A percentile compares a stretch with the other conserved stretches of the same genome.
phyloP scores from a whole-genome alignment of 306 rosid genomes.

The Myrica gale region DNA sequence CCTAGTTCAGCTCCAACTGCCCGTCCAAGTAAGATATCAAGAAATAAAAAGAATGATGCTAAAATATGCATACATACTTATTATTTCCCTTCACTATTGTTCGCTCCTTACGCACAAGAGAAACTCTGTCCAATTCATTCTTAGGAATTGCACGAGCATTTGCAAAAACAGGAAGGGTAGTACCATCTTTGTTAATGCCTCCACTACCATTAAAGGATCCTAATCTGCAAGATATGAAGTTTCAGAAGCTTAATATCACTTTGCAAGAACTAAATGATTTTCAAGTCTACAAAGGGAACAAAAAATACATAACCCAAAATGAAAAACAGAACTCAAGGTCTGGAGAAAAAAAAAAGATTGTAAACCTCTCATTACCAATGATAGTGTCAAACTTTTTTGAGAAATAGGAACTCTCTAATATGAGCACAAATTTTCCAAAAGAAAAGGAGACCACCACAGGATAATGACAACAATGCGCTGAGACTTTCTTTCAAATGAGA shows the following conservation, averaged over 20 bases:
- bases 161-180: slow-evolving; percentile 47
- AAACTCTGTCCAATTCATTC: slow-evolving; percentile 58
- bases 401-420: neutral
- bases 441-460: neutral
- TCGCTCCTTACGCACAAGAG: slow-evolving; percentile 52
- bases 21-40: slow-evolving; percentile 19
- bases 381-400: neutral
- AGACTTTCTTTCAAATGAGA: neutral
- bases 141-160: slow-evolving; percentile 44
- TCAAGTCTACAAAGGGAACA: neutral
- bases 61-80: slow-evolving; percentile 45
- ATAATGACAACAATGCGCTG: neutral
- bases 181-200: slow-evolving; percentile 47
- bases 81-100: slow-evolving; percentile 53
- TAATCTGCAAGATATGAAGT: slow-evolving; percentile 46
- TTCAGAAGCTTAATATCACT: slow-evolving; percentile 16
- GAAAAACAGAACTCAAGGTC: neutral
- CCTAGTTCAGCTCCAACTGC: neutral
- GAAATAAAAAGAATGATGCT: slow-evolving; percentile 20
- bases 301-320: neutral
- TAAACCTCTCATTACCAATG: neutral
- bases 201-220: slow-evolving; percentile 47
- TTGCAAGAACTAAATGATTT: slow-evolving; percentile 13
- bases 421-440: neutral
- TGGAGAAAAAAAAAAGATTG: neutral